Evolutionary conservation across 2,329 filamentous ascomycete species (phyloP).

Genomic region (Rhynchosporium graminicola): DNA sequence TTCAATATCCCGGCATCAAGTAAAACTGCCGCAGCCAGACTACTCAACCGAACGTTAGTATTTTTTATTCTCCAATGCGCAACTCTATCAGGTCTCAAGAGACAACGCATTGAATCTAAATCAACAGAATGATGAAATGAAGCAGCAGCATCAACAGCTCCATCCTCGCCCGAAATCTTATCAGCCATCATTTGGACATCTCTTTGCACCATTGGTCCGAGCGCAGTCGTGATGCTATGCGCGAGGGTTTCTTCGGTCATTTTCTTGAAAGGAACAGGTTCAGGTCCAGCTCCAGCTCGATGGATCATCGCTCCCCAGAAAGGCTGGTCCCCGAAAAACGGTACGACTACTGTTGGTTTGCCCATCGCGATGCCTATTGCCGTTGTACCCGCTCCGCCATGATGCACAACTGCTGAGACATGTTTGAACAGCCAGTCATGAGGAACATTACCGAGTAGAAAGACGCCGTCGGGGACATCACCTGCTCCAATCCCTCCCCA

Average conservation of each 20-base stretch:
- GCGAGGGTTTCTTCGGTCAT: conserved; percentile 64
- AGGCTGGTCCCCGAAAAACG: conserved; percentile 84
- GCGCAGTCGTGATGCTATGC: conserved; percentile 66
- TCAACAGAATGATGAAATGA: conserved; percentile 55
- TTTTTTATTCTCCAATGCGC: conserved; percentile 49
- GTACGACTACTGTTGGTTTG: conserved; percentile 78
- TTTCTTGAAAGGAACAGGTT: conserved; percentile 67
- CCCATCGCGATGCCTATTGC: conserved; percentile 84
- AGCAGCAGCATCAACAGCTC: conserved; percentile 63
- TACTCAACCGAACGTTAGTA: conserved; percentile 60
- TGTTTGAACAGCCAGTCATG: conserved; percentile 88
- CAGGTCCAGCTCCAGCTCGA: conserved; percentile 69
- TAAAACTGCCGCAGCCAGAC: conserved; percentile 64
- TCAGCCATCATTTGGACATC: conserved; percentile 61
- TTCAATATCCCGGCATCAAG: conserved; percentile 50
- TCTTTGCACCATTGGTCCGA: conserved; percentile 59
- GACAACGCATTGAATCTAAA: conserved; percentile 64
- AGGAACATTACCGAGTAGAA: conserved; percentile 81
- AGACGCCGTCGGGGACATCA: conserved; percentile 70
- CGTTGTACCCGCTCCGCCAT: conserved; percentile 85
- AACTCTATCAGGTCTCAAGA: conserved; percentile 48
- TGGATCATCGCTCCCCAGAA: conserved; percentile 82
- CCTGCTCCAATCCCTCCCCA: conserved; percentile 85
- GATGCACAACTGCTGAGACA: conserved; percentile 81
- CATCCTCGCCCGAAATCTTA: conserved; percentile 60